phyloP scores from a whole-genome alignment of 352 stramenopile genomes.

The Paralagenidium karlingii region DNA sequence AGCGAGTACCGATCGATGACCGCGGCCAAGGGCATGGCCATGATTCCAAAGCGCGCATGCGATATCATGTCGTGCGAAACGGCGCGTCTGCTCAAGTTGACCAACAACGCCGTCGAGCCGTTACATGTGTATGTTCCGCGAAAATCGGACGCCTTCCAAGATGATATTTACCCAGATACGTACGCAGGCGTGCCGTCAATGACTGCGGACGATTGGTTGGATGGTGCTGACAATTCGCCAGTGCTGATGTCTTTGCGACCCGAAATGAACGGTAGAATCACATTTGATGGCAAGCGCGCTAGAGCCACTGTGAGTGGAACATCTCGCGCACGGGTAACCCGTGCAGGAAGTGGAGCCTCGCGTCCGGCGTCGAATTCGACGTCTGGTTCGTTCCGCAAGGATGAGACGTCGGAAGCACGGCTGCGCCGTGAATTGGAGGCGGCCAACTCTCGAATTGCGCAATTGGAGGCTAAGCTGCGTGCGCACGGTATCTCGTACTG shows the following conservation, averaged over 20 bases:
- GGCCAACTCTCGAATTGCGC: slow-evolving; percentile 72
- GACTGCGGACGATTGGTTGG: slow-evolving; percentile 92
- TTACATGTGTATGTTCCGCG: slow-evolving; percentile 94
- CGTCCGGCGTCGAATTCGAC: slow-evolving; percentile 7
- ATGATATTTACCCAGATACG: slow-evolving; percentile 98
- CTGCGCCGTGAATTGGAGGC: slow-evolving; percentile 67
- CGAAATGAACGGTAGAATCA: slow-evolving; percentile 73
- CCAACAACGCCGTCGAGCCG: slow-evolving; percentile 94
- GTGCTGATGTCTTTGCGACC: slow-evolving; percentile 91
- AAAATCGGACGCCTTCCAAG: slow-evolving; percentile 99
- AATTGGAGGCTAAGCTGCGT: slow-evolving; percentile 71
- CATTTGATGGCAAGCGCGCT: slow-evolving; percentile 69
- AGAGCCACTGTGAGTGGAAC: slow-evolving; percentile 7
- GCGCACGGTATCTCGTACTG: slow-evolving; percentile 76
- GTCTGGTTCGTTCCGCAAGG: slow-evolving; percentile 13
- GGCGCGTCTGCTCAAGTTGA: slow-evolving; percentile 90
- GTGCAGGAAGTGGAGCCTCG: slow-evolving; percentile 16
- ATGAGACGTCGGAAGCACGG: slow-evolving; percentile 31
- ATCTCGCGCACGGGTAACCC: slow-evolving; percentile 12
- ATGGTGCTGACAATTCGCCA: slow-evolving; percentile 89
- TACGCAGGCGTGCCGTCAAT: slow-evolving; percentile 91
- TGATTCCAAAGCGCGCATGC: slow-evolving; percentile 97
- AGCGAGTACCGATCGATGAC: slow-evolving; percentile 94
- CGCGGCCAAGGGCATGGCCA: slow-evolving; percentile 94
- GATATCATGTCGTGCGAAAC: slow-evolving; percentile 99